Evolutionary conservation across 495 filamentous ascomycete species (phyloP).

Genomic region (Aspergillus baeticus): DNA sequence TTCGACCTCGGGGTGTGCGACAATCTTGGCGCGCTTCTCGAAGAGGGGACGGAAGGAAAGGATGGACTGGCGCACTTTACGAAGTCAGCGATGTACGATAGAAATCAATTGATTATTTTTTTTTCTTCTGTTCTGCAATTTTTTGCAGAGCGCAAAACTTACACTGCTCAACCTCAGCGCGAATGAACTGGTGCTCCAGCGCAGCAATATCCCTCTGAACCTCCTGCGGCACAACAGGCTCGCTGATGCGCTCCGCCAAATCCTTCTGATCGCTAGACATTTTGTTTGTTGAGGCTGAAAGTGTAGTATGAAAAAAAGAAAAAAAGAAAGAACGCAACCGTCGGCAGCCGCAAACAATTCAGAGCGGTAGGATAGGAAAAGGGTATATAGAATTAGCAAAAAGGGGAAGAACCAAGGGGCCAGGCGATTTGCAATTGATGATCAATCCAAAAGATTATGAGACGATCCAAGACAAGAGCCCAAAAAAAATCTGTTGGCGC

Average conservation of each 20-base stretch:
- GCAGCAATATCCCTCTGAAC: constrained; percentile 31
- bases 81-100: constrained; percentile 1
- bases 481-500: no score
- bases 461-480: no score
- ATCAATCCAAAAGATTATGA: no score
- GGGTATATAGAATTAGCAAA: no score
- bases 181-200: constrained; percentile 38
- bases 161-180: constrained; percentile 43
- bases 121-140: neutral
- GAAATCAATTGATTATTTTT: neutral
- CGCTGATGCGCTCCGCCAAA: constrained; percentile 34
- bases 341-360: no score
- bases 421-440: no score
- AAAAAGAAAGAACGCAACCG: neutral
- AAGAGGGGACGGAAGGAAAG: constrained; percentile 58
- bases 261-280: constrained; percentile 4
- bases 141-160: constrained; percentile 19
- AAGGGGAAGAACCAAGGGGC: no score
- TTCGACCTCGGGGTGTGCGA: constrained; percentile 56
- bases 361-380: no score
- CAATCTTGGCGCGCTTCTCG: constrained; percentile 64
- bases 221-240: constrained; percentile 32
- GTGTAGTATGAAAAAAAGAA: neutral
- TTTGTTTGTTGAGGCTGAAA: neutral
- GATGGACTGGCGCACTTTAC: constrained; percentile 34